Percentiles rank a stretch among this genome's conserved stretches.
These are phyloP conservation scores for Fusarium illudens DNA, from an alignment of 2,329 filamentous ascomycete species.

Conservation along the genomic window DNA sequence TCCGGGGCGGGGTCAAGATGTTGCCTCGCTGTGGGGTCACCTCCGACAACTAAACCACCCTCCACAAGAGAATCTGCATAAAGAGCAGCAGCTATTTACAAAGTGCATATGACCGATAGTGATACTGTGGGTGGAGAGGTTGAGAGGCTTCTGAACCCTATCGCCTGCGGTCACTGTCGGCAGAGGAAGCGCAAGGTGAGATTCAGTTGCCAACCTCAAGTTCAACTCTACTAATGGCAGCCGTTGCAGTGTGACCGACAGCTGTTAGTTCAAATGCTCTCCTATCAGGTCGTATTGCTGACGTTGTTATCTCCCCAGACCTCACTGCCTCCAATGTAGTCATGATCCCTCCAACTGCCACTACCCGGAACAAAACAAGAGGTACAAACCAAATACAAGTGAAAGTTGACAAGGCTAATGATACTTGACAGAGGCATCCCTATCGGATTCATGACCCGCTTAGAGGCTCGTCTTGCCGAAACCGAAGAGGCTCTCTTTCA, in stretches of 20 bases:
- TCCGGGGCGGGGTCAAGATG: constrained; percentile 38
- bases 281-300: fast-evolving
- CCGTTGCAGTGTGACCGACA: constrained; percentile 33
- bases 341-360: constrained; percentile 44
- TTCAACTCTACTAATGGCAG: background rate
- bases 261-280: constrained; percentile 19
- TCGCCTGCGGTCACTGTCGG: constrained; percentile 46
- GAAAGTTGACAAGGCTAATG: background rate
- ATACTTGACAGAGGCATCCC: constrained; percentile 44
- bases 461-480: constrained; percentile 50
- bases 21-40: background rate
- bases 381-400: constrained; percentile 19
- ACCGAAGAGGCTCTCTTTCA: constrained; percentile 43
- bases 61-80: background rate
- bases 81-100: constrained; percentile 3
- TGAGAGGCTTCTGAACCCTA: constrained; percentile 40
- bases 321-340: constrained; percentile 44
- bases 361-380: constrained; percentile 48
- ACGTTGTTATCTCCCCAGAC: constrained; percentile 21
- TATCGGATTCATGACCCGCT: constrained; percentile 49
- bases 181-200: constrained; percentile 47
- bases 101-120: constrained; percentile 28
- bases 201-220: background rate
- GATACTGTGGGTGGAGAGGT: constrained; percentile 8
- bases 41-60: constrained; percentile 1